Percentiles rank a stretch among this genome's conserved stretches.
Conservation (phyloP, 768 basidiomycete genomes). For the Tephrocybe sp. region DNA sequence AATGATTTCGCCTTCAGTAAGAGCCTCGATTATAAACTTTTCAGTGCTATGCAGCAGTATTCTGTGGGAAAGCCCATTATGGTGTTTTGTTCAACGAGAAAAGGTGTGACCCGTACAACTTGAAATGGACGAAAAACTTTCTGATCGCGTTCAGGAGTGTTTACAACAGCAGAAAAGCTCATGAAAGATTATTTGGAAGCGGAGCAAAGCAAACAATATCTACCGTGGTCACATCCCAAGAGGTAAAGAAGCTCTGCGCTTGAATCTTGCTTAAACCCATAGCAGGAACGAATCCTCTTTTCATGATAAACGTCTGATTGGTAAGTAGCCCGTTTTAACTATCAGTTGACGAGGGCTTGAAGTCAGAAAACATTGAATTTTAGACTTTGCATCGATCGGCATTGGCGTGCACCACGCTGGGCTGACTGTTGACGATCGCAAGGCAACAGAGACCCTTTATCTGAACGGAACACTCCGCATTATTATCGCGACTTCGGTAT, state of each 20-base stretch:
- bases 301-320: slow-evolving; percentile 64
- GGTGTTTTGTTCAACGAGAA: slow-evolving; percentile 87
- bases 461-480: slow-evolving; percentile 61
- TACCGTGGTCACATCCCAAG: slow-evolving; percentile 72
- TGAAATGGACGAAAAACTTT: background rate
- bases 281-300: slow-evolving; percentile 57
- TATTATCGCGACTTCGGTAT: slow-evolving; percentile 82
- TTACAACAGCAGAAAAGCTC: slow-evolving; percentile 76
- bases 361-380: background rate
- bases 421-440: slow-evolving; percentile 70
- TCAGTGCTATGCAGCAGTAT: slow-evolving; percentile 69
- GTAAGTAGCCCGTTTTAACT: slow-evolving; percentile 33
- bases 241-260: slow-evolving; percentile 34
- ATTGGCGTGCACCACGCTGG: slow-evolving; percentile 95
- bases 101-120: slow-evolving; percentile 56
- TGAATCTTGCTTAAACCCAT: slow-evolving; percentile 2
- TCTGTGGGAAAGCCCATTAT: slow-evolving; percentile 82
- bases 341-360: background rate
- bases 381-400: slow-evolving; percentile 69
- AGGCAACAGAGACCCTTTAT: slow-evolving; percentile 72
- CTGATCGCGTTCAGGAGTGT: slow-evolving; percentile 40
- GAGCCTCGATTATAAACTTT: slow-evolving; percentile 72
- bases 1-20: slow-evolving; percentile 82
- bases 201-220: slow-evolving; percentile 39
- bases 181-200: slow-evolving; percentile 67